A percentile compares a stretch with the other conserved stretches of the same genome.
Conservation (phyloP, 768 basidiomycete genomes). For the Crassisporium funariophilum region DNA sequence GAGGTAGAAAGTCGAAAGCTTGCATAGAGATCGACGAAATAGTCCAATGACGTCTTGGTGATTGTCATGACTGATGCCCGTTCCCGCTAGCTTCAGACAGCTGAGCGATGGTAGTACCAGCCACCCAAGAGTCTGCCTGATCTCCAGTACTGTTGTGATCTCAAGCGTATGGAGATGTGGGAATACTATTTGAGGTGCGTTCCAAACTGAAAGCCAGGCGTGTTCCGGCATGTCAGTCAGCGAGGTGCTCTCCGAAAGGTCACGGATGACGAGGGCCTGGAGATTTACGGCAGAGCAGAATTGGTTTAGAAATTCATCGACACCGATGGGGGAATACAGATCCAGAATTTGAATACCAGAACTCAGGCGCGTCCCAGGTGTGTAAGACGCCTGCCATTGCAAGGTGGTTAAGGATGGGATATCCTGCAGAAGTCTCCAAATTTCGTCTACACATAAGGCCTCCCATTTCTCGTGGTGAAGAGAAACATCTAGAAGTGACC, state of each 20-base stretch:
- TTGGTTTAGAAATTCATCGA: not conserved
- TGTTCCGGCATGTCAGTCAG: too few relatives aligned
- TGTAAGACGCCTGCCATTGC: constrained; percentile 4
- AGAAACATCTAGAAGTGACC: not conserved
- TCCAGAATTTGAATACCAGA: constrained; percentile 6
- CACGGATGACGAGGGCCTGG: too few relatives aligned
- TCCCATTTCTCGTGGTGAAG: not conserved
- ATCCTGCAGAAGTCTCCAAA: constrained; percentile 2
- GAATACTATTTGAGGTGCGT: not conserved
- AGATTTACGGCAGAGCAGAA: too few relatives aligned
- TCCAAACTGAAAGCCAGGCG: too few relatives aligned
- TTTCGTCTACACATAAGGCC: not conserved
- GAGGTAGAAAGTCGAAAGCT: not conserved
- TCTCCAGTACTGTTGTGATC: too few relatives aligned
- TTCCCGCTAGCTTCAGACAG: not conserved
- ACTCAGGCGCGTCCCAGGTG: not conserved
- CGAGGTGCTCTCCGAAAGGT: too few relatives aligned
- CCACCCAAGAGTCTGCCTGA: not conserved
- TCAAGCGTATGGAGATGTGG: not conserved
- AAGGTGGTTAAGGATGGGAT: constrained; percentile 2
- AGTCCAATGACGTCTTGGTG: not conserved
- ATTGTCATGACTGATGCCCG: not conserved
- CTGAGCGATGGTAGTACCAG: not conserved
- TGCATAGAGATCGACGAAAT: not conserved
- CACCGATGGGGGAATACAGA: constrained; percentile 3